phyloP scores from a whole-genome alignment of 352 stramenopile species.

The Peronosclerospora sorghi region DNA sequence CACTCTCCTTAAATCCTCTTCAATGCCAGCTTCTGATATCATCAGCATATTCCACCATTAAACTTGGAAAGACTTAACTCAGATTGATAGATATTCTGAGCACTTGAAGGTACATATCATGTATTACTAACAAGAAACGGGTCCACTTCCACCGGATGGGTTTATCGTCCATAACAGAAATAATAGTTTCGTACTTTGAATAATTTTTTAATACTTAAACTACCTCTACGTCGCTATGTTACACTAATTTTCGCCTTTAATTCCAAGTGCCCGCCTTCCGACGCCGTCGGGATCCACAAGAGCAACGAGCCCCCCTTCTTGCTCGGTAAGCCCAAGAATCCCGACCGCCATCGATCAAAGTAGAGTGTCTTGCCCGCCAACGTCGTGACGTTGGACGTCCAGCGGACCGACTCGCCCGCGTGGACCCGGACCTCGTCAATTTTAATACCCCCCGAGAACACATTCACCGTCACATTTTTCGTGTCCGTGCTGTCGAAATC shows the following conservation, averaged over 20 bases:
- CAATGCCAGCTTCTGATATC: too few relatives aligned
- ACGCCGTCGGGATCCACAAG: conserved; percentile 39
- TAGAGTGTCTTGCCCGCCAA: conserved; percentile 58
- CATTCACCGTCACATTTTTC: conserved; percentile 33
- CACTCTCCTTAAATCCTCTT: too few relatives aligned
- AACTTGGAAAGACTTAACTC: too few relatives aligned
- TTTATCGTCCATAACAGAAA: too few relatives aligned
- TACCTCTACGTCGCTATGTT: conserved; percentile 13
- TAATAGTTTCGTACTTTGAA: too few relatives aligned
- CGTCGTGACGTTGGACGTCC: conserved; percentile 21
- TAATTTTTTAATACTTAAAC: too few relatives aligned
- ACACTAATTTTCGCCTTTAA: conserved; percentile 37
- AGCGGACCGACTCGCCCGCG: conserved; percentile 18
- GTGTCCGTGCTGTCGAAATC: conserved; percentile 34
- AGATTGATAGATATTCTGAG: too few relatives aligned
- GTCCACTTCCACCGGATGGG: too few relatives aligned
- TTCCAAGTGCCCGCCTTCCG: conserved; percentile 31
- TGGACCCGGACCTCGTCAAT: conserved; percentile 28
- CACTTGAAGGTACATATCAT: too few relatives aligned
- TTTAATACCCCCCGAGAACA: conserved; percentile 31
- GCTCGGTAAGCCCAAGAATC: conserved; percentile 40
- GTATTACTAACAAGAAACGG: too few relatives aligned
- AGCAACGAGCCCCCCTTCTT: conserved; percentile 51
- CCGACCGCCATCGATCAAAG: conserved; percentile 51
- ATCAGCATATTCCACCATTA: too few relatives aligned